These are phyloP conservation scores for Pistacia integerrima DNA, from an alignment of 345 rosid genomes.

Conservation along the genomic window DNA sequence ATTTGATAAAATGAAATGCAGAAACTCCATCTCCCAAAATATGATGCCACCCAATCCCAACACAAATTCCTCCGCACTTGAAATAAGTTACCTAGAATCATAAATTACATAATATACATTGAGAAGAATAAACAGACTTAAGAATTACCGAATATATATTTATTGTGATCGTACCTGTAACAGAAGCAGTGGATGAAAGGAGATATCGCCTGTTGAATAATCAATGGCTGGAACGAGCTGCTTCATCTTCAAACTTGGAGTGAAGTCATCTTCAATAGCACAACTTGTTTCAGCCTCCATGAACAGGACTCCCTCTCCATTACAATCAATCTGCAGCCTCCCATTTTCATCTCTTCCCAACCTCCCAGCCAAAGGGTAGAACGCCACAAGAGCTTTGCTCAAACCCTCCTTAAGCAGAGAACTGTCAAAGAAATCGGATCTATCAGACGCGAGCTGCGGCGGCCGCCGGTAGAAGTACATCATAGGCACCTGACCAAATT, in stretches of 20 bases:
- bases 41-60: conserved; percentile 28
- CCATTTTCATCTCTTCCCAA: conserved; percentile 22
- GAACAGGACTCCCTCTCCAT: conserved; percentile 28
- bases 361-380: no score
- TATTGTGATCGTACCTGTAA: conserved; percentile 4
- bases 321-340: conserved; percentile 33
- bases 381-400: no score
- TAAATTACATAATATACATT: no score
- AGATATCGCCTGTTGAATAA: conserved; percentile 14
- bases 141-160: no score
- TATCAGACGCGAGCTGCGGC: background rate
- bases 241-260: conserved; percentile 8
- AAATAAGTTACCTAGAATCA: conserved; percentile 25
- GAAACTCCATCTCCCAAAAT: conserved; percentile 21
- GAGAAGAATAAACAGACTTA: no score
- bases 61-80: conserved; percentile 34
- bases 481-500: conserved; percentile 9
- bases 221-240: conserved; percentile 29
- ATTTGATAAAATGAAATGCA: conserved; percentile 21
- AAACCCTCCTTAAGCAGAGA: no score
- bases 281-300: conserved; percentile 35
- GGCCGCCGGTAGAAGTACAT: no score
- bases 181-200: conserved; percentile 30
- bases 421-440: no score
- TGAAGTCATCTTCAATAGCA: conserved; percentile 23